Percentiles rank a stretch among this genome's conserved stretches.
phyloP scores from a whole-genome alignment of 2,329 filamentous ascomycete genomes.

The Capronia epimyces region DNA sequence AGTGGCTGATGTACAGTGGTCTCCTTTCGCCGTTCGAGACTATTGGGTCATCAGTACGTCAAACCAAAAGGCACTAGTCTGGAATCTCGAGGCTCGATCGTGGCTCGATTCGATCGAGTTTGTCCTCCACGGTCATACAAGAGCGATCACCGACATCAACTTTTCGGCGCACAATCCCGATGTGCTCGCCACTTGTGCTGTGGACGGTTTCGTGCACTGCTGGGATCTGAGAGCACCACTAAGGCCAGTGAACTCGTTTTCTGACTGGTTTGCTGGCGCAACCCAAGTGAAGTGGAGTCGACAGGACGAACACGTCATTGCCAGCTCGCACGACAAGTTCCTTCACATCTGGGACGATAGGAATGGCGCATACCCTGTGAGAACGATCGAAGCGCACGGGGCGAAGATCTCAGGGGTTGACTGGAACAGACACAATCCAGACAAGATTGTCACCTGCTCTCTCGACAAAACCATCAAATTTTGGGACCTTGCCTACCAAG shows the following conservation, averaged over 20 bases:
- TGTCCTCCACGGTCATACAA: slow-evolving; percentile 75
- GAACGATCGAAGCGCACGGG: slow-evolving; percentile 78
- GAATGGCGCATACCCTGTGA: slow-evolving; percentile 69
- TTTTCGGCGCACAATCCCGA: slow-evolving; percentile 92
- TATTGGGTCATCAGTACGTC: slow-evolving; percentile 93
- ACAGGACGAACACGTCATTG: slow-evolving; percentile 77
- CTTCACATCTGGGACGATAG: slow-evolving; percentile 87
- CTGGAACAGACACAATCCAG: slow-evolving; percentile 75
- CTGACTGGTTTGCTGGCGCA: slow-evolving; percentile 87
- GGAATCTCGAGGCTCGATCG: slow-evolving; percentile 72
- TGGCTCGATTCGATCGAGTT: slow-evolving; percentile 80
- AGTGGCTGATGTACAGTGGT: slow-evolving; percentile 95
- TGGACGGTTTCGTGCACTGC: slow-evolving; percentile 87
- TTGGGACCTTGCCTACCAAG: slow-evolving; percentile 69
- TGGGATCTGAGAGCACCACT: slow-evolving; percentile 78
- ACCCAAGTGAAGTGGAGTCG: slow-evolving; percentile 95
- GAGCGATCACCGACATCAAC: slow-evolving; percentile 93
- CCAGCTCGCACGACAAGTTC: slow-evolving; percentile 83
- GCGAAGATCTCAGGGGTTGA: slow-evolving; percentile 95
- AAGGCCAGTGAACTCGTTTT: slow-evolving; percentile 72
- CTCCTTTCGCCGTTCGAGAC: slow-evolving; percentile 79
- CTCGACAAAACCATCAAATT: slow-evolving; percentile 89
- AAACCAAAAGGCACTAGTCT: slow-evolving; percentile 89
- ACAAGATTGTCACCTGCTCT: slow-evolving; percentile 77
- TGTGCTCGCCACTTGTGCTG: slow-evolving; percentile 79